Conservation (phyloP, 2,329 filamentous ascomycete genomes). For the Phyllosticta paracitricarpa region DNA sequence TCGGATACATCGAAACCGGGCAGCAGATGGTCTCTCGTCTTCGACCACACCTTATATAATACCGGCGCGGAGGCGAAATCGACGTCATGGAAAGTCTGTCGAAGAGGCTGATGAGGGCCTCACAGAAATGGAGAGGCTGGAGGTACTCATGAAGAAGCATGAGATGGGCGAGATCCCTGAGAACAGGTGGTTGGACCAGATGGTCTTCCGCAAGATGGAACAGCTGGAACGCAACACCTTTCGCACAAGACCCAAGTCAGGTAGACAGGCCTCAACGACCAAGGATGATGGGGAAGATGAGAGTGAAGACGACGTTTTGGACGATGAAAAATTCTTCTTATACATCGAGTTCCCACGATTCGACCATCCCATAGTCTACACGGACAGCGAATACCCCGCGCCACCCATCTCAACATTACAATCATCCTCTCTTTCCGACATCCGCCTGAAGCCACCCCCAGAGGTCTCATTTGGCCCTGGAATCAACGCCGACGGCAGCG, state of each 20-base stretch:
- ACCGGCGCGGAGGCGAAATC: slow-evolving; percentile 43
- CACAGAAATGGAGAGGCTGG: slow-evolving; percentile 79
- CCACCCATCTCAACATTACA: slow-evolving; percentile 71
- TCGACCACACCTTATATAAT: slow-evolving; percentile 65
- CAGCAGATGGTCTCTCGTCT: slow-evolving; percentile 74
- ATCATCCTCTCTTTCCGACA: slow-evolving; percentile 55
- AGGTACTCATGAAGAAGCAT: slow-evolving; percentile 89
- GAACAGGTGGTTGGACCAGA: slow-evolving; percentile 89
- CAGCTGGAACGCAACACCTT: slow-evolving; percentile 41
- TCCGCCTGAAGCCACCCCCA: slow-evolving; percentile 68
- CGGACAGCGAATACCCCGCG: slow-evolving; percentile 82
- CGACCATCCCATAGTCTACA: slow-evolving; percentile 91
- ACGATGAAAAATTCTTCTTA: slow-evolving; percentile 64
- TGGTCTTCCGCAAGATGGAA: slow-evolving; percentile 86
- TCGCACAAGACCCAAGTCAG: slow-evolving; percentile 17
- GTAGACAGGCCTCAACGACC: slow-evolving; percentile 20
- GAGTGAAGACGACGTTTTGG: slow-evolving; percentile 32
- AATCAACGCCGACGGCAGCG: slow-evolving; percentile 55
- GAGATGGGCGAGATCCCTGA: slow-evolving; percentile 94
- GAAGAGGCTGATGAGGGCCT: slow-evolving; percentile 53
- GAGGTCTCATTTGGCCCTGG: slow-evolving; percentile 86
- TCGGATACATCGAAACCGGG: slow-evolving; percentile 67
- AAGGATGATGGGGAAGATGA: slow-evolving; percentile 23
- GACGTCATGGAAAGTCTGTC: slow-evolving; percentile 41
- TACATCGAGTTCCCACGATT: slow-evolving; percentile 90